These are phyloP conservation scores for Capronia americana DNA, from an alignment of 2,329 filamentous ascomycete species.

Conservation along the genomic window DNA sequence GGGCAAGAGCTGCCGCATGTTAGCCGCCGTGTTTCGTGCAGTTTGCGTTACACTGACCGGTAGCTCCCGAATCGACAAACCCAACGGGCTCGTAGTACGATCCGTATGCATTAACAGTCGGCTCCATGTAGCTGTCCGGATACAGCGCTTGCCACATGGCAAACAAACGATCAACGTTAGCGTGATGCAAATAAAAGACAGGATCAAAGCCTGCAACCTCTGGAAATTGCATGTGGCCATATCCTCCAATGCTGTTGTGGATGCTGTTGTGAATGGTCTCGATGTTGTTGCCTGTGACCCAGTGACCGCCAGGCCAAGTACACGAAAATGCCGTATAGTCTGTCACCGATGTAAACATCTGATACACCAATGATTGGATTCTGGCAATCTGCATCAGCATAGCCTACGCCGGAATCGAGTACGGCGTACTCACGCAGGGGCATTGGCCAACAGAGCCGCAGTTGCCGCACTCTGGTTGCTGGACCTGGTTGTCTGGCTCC, in stretches of 20 bases:
- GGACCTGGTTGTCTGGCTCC: conserved; percentile 23
- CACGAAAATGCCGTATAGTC: conserved; percentile 42
- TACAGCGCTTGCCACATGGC: conserved; percentile 79
- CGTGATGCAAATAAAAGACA: conserved; percentile 77
- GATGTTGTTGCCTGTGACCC: conserved; percentile 40
- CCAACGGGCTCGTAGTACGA: conserved; percentile 56
- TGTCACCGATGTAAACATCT: conserved; percentile 40
- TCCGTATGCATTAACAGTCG: conserved; percentile 58
- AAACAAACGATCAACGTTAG: conserved; percentile 75
- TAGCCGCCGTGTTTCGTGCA: conserved; percentile 16
- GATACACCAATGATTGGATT: conserved; percentile 39
- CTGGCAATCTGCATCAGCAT: conserved; percentile 21
- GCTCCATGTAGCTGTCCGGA: conserved; percentile 61
- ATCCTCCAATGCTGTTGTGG: conserved; percentile 61
- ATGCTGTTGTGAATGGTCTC: conserved; percentile 57
- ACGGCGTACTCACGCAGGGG: conserved; percentile 28
- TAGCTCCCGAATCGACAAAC: conserved; percentile 34
- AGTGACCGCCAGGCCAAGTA: conserved; percentile 26
- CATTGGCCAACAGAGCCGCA: conserved; percentile 33
- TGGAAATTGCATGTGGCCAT: conserved; percentile 72
- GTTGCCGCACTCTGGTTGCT: conserved; percentile 37
- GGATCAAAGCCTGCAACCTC: conserved; percentile 80
- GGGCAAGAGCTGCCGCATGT: conserved; percentile 53
- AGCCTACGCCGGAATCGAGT: neutral
- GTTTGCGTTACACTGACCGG: conserved; percentile 30